Evolutionary conservation across 306 rosid genomes (phyloP), one percentile per base, ranked within the genome.

Genomic region (Quercus bicolor): DNA sequence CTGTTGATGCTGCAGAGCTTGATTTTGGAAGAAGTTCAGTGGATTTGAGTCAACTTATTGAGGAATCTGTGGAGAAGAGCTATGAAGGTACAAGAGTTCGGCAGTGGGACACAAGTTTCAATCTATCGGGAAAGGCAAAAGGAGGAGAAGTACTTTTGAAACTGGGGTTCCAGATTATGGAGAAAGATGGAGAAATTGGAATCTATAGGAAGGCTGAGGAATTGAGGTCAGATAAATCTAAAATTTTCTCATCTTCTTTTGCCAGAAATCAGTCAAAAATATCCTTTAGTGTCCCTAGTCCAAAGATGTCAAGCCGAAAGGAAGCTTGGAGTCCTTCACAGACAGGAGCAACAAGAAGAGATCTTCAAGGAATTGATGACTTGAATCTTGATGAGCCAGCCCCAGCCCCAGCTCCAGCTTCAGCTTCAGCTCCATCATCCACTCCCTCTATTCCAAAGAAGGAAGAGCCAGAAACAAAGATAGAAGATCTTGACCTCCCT

Each of bases 151-250:
- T 95, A 28, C 91, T 90, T n/a, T 77, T 96, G 73, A 96, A 96
- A 83, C 83, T 96, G 64, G 98, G 97, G 31, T 93, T 96, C 73
- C 99, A 96, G 83, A 90, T 96, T 65, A 90, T 96, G 98, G 98
- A 96, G 87, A 95, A 93, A 71, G 99, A 96, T 74, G 98, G 96
- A 56, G 94, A 91, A 69, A 68, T 91, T 75, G 96, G 90, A 31
- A 91, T 96, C 61, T 96, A 93, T 54, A 86, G 76, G 56, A 94
- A 86, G 43, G 69, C 34, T 72, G 76, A 84, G 71, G 88, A 86
- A 29, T 20, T 52, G 60, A 91, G 75, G 77, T 72, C 85, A 8
- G 82, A 86, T 28, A 92, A 89, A 78, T 78, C 80, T 13, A 83
- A 76, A 56, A 81, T 23, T 31, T 75, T 87, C 16, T 21, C 90